Evolutionary conservation across 2,329 filamentous ascomycete genomes (phyloP).

Genomic region (Cladophialophora immunda): DNA sequence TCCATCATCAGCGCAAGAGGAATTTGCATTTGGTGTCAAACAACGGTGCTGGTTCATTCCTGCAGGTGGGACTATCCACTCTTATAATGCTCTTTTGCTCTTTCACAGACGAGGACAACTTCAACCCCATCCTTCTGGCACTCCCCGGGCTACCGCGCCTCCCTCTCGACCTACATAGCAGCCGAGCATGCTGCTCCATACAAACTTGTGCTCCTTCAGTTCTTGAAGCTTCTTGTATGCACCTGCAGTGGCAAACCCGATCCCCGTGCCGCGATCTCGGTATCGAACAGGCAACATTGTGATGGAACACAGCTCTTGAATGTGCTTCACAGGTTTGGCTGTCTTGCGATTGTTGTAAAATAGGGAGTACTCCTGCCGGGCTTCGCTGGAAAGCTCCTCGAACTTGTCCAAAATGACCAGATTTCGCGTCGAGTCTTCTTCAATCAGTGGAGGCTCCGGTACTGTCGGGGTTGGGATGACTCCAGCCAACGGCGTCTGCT

Average conservation of each 20-base stretch:
- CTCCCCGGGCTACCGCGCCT: conserved; percentile 68
- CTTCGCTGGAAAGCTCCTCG: conserved; percentile 63
- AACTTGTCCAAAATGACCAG: conserved; percentile 68
- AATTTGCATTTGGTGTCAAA: not conserved
- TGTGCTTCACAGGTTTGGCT: conserved; percentile 57
- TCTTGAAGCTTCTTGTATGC: conserved; percentile 73
- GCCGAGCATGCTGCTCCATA: conserved; percentile 82
- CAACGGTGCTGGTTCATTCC: not conserved
- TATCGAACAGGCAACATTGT: conserved; percentile 84
- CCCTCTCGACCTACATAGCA: conserved; percentile 78
- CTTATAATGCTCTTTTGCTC: not conserved
- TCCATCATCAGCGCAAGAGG: not conserved
- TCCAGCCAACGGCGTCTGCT: not conserved
- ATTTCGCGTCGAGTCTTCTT: conserved; percentile 64
- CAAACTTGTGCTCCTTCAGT: conserved; percentile 81
- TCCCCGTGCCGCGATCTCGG: conserved; percentile 81
- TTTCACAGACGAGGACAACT: conserved; percentile 49
- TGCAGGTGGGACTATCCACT: conserved; percentile 44
- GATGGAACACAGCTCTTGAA: conserved; percentile 74
- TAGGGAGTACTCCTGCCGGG: conserved; percentile 61
- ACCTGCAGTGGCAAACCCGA: conserved; percentile 79
- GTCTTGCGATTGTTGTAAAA: conserved; percentile 64
- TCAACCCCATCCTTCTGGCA: conserved; percentile 72
- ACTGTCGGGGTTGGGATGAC: not conserved
- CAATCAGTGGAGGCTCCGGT: conserved; percentile 42